Percentiles rank a stretch among this genome's conserved stretches.
Conservation (phyloP, 495 filamentous ascomycete species). For the Sabuloglossum arenarium region DNA sequence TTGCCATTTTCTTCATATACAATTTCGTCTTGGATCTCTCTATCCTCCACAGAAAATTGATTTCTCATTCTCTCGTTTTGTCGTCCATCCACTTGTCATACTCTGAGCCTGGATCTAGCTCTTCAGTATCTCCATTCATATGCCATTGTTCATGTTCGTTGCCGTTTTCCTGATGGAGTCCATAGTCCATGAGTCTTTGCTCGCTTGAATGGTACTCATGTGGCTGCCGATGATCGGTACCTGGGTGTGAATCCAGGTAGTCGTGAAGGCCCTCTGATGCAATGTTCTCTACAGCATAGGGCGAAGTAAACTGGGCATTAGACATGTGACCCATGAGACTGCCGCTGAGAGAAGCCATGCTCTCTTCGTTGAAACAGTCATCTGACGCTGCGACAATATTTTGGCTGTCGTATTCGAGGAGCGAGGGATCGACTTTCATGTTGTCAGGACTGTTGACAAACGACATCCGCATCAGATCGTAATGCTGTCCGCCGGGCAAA, state of each 20-base stretch:
- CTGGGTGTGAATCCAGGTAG: not conserved
- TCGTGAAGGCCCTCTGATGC: not conserved
- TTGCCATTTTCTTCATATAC: not conserved
- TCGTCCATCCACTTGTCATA: constrained; percentile 19
- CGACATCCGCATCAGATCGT: constrained; percentile 28
- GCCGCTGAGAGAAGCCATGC: not conserved
- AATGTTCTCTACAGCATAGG: not conserved
- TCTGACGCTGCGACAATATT: constrained; percentile 16
- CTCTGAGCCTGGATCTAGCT: constrained; percentile 14
- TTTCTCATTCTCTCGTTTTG: not conserved
- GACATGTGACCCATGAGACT: not conserved
- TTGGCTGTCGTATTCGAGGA: constrained; percentile 15
- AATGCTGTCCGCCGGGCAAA: constrained; percentile 31
- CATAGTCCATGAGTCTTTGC: not conserved
- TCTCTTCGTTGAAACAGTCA: not conserved
- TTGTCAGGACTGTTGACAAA: constrained; percentile 9
- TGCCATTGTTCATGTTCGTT: constrained; percentile 12
- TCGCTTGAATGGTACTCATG: not conserved
- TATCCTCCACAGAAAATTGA: not conserved
- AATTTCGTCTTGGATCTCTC: not conserved
- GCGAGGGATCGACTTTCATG: constrained; percentile 24
- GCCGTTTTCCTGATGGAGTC: not conserved
- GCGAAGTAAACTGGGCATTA: not conserved
- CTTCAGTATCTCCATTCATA: constrained; percentile 7
- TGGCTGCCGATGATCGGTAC: not conserved